Evolutionary conservation across 345 rosid species (phyloP).

Genomic region (Combretum micranthum): DNA sequence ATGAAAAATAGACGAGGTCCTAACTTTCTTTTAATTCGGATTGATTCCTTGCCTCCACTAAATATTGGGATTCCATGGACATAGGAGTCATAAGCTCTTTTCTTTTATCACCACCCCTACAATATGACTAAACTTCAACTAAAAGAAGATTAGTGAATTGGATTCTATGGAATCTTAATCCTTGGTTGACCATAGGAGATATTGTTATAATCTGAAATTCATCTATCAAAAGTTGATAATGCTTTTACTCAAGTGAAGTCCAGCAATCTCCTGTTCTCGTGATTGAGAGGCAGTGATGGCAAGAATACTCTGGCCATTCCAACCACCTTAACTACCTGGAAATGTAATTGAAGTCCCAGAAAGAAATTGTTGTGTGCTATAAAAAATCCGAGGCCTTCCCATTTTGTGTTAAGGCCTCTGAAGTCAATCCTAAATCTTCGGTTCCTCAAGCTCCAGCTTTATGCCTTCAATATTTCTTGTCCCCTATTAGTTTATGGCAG

Average conservation of each 20-base stretch:
- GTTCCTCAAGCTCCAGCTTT: neutral
- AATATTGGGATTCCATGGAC: no score
- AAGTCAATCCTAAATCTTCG: neutral
- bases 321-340: neutral
- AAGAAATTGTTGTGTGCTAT: neutral
- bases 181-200: no score
- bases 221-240: neutral
- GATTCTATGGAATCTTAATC: no score
- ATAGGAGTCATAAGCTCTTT: no score
- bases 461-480: no score
- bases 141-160: no score
- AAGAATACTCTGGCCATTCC: neutral
- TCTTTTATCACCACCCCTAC: no score
- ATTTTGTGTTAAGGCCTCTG: neutral
- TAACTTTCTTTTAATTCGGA: no score
- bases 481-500: no score
- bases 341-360: neutral
- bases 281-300: neutral
- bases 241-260: neutral
- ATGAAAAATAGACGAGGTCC: no score
- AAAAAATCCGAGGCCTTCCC: neutral
- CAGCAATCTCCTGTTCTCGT: neutral
- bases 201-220: neutral
- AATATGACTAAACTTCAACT: no score
- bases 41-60: no score